Conservation (phyloP, 352 stramenopile genomes). For the Elongisporangium undulatum region DNA sequence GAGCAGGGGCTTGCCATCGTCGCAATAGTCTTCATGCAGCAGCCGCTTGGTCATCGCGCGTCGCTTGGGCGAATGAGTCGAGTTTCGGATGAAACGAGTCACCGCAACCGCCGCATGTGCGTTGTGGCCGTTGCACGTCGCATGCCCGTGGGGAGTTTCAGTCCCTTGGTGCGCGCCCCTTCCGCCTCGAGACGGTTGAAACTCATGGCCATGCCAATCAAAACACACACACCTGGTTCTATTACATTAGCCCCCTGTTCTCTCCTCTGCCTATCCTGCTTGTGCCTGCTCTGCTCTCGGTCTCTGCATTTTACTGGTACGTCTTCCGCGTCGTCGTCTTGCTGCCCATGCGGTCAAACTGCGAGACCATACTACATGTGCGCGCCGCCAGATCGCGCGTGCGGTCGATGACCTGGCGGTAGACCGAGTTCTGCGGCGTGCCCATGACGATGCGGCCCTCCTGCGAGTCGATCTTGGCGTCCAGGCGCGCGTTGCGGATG, state of each 20-base stretch:
- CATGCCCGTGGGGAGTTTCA: background rate
- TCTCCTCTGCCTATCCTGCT: no score
- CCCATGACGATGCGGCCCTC: constrained; percentile 98
- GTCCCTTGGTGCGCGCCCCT: background rate
- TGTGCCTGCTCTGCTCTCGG: background rate
- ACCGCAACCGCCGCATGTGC: background rate
- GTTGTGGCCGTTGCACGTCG: no score
- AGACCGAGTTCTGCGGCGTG: constrained; percentile 88
- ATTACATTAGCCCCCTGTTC: background rate
- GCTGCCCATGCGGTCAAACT: constrained; percentile 78
- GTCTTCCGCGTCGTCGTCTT: constrained; percentile 84
- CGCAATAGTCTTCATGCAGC: background rate
- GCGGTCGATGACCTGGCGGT: constrained; percentile 97
- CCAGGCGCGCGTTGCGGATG: constrained; percentile 95
- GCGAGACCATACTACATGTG: constrained; percentile 85
- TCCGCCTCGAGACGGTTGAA: background rate
- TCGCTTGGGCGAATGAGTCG: background rate
- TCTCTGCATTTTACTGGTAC: constrained; percentile 47
- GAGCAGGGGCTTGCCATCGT: background rate
- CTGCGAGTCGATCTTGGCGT: constrained; percentile 98
- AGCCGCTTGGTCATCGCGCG: background rate
- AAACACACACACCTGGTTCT: constrained; percentile 1
- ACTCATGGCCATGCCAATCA: constrained; percentile 1
- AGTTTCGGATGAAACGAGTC: background rate
- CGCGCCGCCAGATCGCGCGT: constrained; percentile 94